phyloP scores from a whole-genome alignment of 495 filamentous ascomycete genomes.

The Penicillium nucicola region DNA sequence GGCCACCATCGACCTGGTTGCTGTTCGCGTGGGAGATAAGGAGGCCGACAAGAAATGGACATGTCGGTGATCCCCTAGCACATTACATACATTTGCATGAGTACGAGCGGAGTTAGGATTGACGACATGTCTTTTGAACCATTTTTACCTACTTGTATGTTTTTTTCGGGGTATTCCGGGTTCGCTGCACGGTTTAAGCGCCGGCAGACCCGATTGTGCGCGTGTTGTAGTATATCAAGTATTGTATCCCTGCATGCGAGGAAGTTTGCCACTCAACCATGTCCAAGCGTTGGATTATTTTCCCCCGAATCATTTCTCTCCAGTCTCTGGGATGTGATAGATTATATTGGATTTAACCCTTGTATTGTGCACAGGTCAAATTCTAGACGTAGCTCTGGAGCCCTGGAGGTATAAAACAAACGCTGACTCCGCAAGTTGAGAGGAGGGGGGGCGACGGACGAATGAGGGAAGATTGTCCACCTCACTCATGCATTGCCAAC shows the following conservation, averaged over 20 bases:
- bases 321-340: not conserved
- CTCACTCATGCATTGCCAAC: constrained; percentile 34
- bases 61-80: constrained; percentile 26
- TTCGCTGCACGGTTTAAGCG: constrained; percentile 2
- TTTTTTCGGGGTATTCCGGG: constrained; percentile 1
- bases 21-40: constrained; percentile 61
- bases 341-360: too few species aligned
- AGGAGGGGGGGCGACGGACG: constrained; percentile 30
- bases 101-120: constrained; percentile 1
- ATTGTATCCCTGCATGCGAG: constrained; percentile 2
- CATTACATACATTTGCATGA: not conserved
- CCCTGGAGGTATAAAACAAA: not conserved
- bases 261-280: not conserved
- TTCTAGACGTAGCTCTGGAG: not conserved
- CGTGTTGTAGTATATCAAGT: not conserved
- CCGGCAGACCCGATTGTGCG: not conserved
- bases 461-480: constrained; percentile 27
- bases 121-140: constrained; percentile 3
- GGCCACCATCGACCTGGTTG: constrained; percentile 66
- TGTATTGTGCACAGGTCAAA: not conserved
- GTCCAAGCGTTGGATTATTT: not conserved
- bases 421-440: constrained; percentile 3
- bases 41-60: constrained; percentile 65
- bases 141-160: not conserved
- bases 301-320: not conserved